Evolutionary conservation across 2,329 filamentous ascomycete species (phyloP).

Genomic region (Ascochyta viciae-villosae): DNA sequence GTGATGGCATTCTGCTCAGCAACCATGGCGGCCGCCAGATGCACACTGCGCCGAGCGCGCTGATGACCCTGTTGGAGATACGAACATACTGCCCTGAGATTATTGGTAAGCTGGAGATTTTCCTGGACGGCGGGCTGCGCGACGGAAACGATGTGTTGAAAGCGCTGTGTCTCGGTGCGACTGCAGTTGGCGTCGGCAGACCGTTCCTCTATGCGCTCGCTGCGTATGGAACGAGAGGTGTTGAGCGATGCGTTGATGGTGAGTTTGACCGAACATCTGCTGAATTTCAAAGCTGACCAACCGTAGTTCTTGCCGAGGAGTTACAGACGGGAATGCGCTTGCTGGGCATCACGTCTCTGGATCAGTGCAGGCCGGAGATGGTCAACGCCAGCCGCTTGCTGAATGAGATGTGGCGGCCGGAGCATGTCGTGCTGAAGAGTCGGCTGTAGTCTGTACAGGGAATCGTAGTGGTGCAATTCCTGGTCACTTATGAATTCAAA

Average conservation of each 20-base stretch:
- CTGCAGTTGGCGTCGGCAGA: slow-evolving; percentile 48
- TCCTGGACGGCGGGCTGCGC: slow-evolving; percentile 48
- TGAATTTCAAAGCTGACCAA: slow-evolving; percentile 11
- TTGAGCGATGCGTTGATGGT: slow-evolving; percentile 48
- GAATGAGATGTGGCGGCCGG: slow-evolving; percentile 47
- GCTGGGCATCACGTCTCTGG: slow-evolving; percentile 67
- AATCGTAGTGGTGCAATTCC: not conserved
- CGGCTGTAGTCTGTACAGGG: slow-evolving; percentile 24
- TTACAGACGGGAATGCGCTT: slow-evolving; percentile 71
- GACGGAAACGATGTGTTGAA: slow-evolving; percentile 51
- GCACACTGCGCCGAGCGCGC: slow-evolving; percentile 50
- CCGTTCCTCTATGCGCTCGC: slow-evolving; percentile 50
- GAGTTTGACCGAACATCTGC: slow-evolving; percentile 18
- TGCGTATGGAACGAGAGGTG: slow-evolving; percentile 47
- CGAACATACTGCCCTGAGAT: slow-evolving; percentile 47
- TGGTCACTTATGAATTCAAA: too few species aligned
- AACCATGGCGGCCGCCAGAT: slow-evolving; percentile 64
- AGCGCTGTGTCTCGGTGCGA: slow-evolving; percentile 49
- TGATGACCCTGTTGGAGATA: slow-evolving; percentile 50
- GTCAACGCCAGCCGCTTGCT: slow-evolving; percentile 56
- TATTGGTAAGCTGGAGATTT: slow-evolving; percentile 46
- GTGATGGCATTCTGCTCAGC: slow-evolving; percentile 57
- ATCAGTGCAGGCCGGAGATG: slow-evolving; percentile 67
- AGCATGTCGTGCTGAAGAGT: slow-evolving; percentile 31
- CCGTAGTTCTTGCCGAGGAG: slow-evolving; percentile 60